phyloP scores from a whole-genome alignment of 192 early-diverging fungal genomes.

The Mortierella alpina region DNA sequence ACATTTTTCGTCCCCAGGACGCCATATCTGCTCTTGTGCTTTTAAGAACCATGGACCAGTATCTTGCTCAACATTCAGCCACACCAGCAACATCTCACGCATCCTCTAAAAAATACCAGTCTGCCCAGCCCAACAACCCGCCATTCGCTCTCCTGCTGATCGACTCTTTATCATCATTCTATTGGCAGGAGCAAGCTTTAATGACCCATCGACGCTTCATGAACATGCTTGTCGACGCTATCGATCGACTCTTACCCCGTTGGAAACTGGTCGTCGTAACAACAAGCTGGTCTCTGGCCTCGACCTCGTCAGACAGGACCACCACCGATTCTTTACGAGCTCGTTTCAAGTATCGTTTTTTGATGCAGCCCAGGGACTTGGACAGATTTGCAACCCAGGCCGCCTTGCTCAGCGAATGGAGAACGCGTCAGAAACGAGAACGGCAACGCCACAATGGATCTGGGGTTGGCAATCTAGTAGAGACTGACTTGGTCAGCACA shows the following conservation, averaged over 20 bases:
- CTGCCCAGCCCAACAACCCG: slow-evolving; percentile 4
- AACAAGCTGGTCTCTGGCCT: slow-evolving; percentile 29
- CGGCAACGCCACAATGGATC: not conserved
- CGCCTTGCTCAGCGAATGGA: slow-evolving; percentile 18
- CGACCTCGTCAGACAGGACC: slow-evolving; percentile 16
- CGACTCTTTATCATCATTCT: slow-evolving; percentile 44
- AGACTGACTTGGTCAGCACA: not conserved
- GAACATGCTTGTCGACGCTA: slow-evolving; percentile 10
- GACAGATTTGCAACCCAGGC: slow-evolving; percentile 15
- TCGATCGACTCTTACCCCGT: slow-evolving; percentile 16
- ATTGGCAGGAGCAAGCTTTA: slow-evolving; percentile 33
- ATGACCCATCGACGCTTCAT: slow-evolving; percentile 18
- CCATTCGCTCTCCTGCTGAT: slow-evolving; percentile 27
- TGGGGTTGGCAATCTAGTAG: not conserved
- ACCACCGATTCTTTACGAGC: slow-evolving; percentile 23
- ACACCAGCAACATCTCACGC: not conserved
- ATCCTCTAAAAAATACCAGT: not conserved
- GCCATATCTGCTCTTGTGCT: slow-evolving; percentile 28
- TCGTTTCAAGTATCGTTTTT: slow-evolving; percentile 31
- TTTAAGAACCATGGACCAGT: slow-evolving; percentile 30
- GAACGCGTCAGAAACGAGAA: not conserved
- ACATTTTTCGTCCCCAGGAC: slow-evolving; percentile 40
- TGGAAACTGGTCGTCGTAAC: slow-evolving; percentile 33
- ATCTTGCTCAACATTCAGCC: not conserved
- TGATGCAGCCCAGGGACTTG: slow-evolving; percentile 33